A percentile compares a stretch with the other conserved stretches of the same genome.
phyloP scores from a whole-genome alignment of 2,329 filamentous ascomycete genomes.

The Peltaster fructicola region DNA sequence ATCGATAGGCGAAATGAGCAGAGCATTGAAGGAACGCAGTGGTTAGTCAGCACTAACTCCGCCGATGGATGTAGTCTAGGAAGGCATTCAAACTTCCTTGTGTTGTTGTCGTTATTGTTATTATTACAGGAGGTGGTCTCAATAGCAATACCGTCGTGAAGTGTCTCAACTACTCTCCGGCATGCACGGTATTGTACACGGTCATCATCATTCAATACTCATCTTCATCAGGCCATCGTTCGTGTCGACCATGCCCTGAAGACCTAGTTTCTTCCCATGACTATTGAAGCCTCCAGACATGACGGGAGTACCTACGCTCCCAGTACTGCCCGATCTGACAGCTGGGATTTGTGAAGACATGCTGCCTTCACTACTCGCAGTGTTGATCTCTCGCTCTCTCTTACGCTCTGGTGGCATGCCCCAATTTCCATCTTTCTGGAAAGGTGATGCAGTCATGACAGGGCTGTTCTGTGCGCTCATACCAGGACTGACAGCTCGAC shows the following conservation, averaged over 20 bases:
- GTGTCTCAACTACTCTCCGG: too few species aligned
- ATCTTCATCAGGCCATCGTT: constrained; percentile 91
- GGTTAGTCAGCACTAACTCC: too few species aligned
- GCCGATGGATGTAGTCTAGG: too few species aligned
- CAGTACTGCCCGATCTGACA: constrained; percentile 2
- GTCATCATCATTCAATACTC: constrained; percentile 64
- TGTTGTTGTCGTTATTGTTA: too few species aligned
- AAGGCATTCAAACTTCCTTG: too few species aligned
- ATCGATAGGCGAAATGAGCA: too few species aligned
- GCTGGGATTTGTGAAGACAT: background rate
- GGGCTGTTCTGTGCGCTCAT: constrained; percentile 85
- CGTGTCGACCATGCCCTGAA: constrained; percentile 92
- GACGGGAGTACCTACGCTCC: constrained; percentile 3
- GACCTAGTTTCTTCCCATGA: constrained; percentile 44
- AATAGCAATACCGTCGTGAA: too few species aligned
- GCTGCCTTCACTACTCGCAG: constrained; percentile 6
- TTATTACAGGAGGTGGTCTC: too few species aligned
- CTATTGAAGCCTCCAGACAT: constrained; percentile 7
- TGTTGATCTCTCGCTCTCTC: constrained; percentile 16
- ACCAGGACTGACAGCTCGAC: constrained; percentile 77
- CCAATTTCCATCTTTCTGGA: constrained; percentile 48
- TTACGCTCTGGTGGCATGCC: constrained; percentile 40
- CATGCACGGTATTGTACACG: too few species aligned
- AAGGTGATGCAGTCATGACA: constrained; percentile 61
- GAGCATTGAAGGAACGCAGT: too few species aligned